These are phyloP conservation scores for Pleurotus djamor DNA, from an alignment of 768 basidiomycete species.

Conservation along the genomic window DNA sequence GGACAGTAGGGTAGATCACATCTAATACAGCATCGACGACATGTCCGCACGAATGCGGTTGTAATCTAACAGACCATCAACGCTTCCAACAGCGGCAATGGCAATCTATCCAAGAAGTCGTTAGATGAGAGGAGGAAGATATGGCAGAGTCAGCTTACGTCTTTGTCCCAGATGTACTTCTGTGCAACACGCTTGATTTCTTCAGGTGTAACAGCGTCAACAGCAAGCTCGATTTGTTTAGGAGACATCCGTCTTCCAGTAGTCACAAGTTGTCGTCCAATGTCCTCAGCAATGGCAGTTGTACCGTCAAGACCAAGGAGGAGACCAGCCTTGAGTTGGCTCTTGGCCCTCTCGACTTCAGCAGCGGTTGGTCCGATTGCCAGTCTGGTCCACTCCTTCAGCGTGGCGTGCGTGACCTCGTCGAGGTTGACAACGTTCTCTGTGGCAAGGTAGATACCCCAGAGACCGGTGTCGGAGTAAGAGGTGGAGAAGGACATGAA, in stretches of 20 bases:
- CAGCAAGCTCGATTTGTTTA: slow-evolving; percentile 88
- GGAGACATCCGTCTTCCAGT: slow-evolving; percentile 89
- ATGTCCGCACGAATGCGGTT: slow-evolving; percentile 83
- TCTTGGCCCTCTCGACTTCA: slow-evolving; percentile 97
- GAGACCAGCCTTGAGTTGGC: slow-evolving; percentile 94
- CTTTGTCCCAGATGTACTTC: slow-evolving; percentile 97
- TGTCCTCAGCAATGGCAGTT: slow-evolving; percentile 96
- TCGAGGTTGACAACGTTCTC: slow-evolving; percentile 95
- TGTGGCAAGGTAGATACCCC: slow-evolving; percentile 97
- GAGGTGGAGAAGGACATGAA: slow-evolving; percentile 99
- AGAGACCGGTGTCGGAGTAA: slow-evolving; percentile 97
- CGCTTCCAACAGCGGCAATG: slow-evolving; percentile 84
- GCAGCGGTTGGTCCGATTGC: slow-evolving; percentile 77
- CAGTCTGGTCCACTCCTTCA: slow-evolving; percentile 97
- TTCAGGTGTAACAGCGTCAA: slow-evolving; percentile 83
- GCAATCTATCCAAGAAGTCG: slow-evolving; percentile 51
- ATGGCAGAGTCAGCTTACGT: slow-evolving; percentile 49
- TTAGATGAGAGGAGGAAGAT: slow-evolving; percentile 2
- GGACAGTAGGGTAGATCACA: not conserved
- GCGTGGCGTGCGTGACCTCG: slow-evolving; percentile 90
- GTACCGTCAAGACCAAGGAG: slow-evolving; percentile 93
- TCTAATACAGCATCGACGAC: slow-evolving; percentile 78
- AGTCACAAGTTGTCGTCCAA: slow-evolving; percentile 96
- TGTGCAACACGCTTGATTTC: slow-evolving; percentile 95
- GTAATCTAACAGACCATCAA: slow-evolving; percentile 94